Evolutionary conservation across 2,329 filamentous ascomycete species (phyloP), one percentile per base, ranked within the genome.

Genomic region (Xylaria sp.): DNA sequence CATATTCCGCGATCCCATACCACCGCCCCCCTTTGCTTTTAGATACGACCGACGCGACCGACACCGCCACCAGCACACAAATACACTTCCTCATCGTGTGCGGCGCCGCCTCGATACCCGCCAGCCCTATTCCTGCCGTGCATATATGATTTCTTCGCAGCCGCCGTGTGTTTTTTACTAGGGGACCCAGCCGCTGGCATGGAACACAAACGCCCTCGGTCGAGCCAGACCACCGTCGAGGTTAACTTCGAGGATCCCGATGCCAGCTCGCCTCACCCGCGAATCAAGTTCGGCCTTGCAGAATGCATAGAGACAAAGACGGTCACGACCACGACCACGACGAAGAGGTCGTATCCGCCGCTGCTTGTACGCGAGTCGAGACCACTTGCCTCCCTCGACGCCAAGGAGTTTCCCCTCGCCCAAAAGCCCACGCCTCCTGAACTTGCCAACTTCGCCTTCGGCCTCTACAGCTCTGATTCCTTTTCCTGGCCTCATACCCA

Each of bases 261-360:
- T 13, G 68, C 73, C 11, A 62, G 71, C 68, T 67, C 75, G 71
- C 62, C 79, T 69, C 67, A 80, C 77, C 68, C 76, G 7, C 73
- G 74, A 33, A 72, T 81, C 55, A 83, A 85, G 69, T 83, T 88
- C 67, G 83, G 86, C 65, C 79, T 89, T 47, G 84, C 84, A 62
- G 86, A 89, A 70, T 88, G 85, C 67, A 84, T 89, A 71, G 87
- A 89, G 76, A 89, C 86, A 15, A 88, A 86, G 74, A 89, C 85
- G 10, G 87, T 97, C 64, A 97, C 93, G 1, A 97, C 94, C 0
- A 97, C 93, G 0, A 97, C 93, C 0, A 96, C 92, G 0, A 96
- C 93, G 1, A 91, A 92, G 67, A 88, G 75, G 83, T 92, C 77
- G 77, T 96, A 95, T 68, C 93, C 94, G 47, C 92, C 92, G n/a